phyloP scores from a whole-genome alignment of 805 yeast species.

The Ogataea thermomethanolica region DNA sequence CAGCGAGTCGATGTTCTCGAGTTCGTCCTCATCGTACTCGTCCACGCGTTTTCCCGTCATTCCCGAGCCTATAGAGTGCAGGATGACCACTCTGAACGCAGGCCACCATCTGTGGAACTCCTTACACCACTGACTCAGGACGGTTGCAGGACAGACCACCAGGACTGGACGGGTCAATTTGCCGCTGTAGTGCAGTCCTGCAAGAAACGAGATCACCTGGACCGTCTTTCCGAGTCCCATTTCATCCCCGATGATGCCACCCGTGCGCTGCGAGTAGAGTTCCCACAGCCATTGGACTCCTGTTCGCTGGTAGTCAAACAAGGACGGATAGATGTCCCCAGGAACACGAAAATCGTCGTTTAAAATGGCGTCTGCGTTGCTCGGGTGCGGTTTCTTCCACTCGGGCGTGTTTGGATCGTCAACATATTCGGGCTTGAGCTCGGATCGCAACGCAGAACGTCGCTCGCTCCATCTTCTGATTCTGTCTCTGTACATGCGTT shows the following conservation, averaged over 20 bases:
- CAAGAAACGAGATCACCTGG: conserved; percentile 85
- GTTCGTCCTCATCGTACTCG: conserved; percentile 43
- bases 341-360: conserved; percentile 74
- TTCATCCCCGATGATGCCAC: conserved; percentile 96
- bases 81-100: conserved; percentile 75
- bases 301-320: conserved; percentile 92
- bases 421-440: conserved; percentile 26
- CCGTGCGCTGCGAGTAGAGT: conserved; percentile 80
- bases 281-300: conserved; percentile 99
- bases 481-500: conserved; percentile 55
- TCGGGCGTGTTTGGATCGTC: conserved; percentile 42
- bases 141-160: conserved; percentile 95
- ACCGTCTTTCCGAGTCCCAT: conserved; percentile 98
- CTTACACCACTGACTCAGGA: conserved; percentile 93
- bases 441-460: conserved; percentile 44
- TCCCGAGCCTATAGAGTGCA: conserved; percentile 92
- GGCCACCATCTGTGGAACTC: conserved; percentile 99
- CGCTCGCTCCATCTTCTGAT: conserved; percentile 55
- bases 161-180: conserved; percentile 72
- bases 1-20: conserved; percentile 38
- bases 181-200: conserved; percentile 83
- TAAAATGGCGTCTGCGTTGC: conserved; percentile 67
- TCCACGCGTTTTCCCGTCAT: conserved; percentile 42
- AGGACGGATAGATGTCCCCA: conserved; percentile 81
- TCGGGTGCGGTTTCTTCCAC: conserved; percentile 76